phyloP scores from a whole-genome alignment of 2,329 filamentous ascomycete species.

The Colletotrichum somersetense region DNA sequence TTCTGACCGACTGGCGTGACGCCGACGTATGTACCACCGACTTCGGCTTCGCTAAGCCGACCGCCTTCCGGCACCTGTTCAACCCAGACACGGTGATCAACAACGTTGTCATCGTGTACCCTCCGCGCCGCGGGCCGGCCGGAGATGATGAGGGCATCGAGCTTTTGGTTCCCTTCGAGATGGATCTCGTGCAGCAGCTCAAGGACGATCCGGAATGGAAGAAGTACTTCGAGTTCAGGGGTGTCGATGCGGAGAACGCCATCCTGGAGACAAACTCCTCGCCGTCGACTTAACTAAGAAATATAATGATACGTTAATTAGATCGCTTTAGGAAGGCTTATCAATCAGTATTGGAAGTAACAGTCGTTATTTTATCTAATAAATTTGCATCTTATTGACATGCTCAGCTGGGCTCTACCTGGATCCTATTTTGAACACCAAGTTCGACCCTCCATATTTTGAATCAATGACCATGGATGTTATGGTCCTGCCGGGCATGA shows the following conservation, averaged over 20 bases:
- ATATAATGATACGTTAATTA: too few species aligned
- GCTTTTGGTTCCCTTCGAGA: slow-evolving; percentile 53
- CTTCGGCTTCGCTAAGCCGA: slow-evolving; percentile 54
- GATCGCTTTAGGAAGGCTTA: too few species aligned
- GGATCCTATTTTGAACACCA: too few species aligned
- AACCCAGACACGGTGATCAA: slow-evolving; percentile 46
- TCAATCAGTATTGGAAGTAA: too few species aligned
- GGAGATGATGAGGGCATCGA: slow-evolving; percentile 53
- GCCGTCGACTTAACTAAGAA: too few species aligned
- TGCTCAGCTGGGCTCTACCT: too few species aligned
- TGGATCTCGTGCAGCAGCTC: slow-evolving; percentile 48
- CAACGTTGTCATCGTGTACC: slow-evolving; percentile 50
- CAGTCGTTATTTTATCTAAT: too few species aligned
- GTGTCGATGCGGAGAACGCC: slow-evolving; percentile 46
- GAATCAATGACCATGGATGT: too few species aligned
- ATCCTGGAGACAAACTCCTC: too few species aligned
- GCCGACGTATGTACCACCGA: slow-evolving; percentile 47
- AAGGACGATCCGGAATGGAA: slow-evolving; percentile 53
- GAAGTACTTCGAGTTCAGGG: slow-evolving; percentile 54
- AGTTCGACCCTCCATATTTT: too few species aligned
- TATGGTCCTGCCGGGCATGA: too few species aligned
- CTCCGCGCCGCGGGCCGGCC: slow-evolving; percentile 45
- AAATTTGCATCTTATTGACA: too few species aligned
- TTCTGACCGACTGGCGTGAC: slow-evolving; percentile 54
- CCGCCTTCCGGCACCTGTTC: slow-evolving; percentile 50